These are phyloP conservation scores for Chernovozyma sophiae-reginae DNA, from an alignment of 1,139 yeast species.

Conservation along the genomic window DNA sequence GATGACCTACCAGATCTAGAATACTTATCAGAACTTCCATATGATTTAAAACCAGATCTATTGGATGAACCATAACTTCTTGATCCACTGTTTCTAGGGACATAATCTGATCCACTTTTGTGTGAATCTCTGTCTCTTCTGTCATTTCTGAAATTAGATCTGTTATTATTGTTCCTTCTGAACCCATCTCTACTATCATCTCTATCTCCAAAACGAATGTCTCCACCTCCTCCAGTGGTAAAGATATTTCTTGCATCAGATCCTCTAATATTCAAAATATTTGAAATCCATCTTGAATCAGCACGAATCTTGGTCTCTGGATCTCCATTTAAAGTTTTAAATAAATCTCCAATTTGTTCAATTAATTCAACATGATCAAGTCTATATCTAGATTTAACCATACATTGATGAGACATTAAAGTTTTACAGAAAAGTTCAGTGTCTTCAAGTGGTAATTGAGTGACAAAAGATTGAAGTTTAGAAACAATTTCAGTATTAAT, in stretches of 20 bases:
- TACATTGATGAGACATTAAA: conserved; percentile 3
- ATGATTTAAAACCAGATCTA: background rate
- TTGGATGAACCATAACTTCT: background rate
- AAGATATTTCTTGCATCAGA: conserved; percentile 7
- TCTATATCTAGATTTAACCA: conserved; percentile 4
- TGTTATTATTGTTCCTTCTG: background rate
- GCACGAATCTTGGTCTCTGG: conserved; percentile 5
- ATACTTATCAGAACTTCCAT: background rate
- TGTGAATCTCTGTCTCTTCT: background rate
- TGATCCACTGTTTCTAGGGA: background rate
- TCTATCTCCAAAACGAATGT: conserved; percentile 47
- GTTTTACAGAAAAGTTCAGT: conserved; percentile 2
- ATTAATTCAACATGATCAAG: background rate
- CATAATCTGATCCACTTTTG: no score
- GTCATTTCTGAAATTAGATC: background rate
- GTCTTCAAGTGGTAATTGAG: conserved; percentile 1
- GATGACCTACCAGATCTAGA: background rate
- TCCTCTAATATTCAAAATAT: conserved; percentile 2
- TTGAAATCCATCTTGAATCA: conserved; percentile 7
- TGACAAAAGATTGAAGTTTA: conserved; percentile 15
- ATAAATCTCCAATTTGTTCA: conserved; percentile 3
- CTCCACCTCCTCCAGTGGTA: conserved; percentile 2
- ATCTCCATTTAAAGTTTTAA: conserved; percentile 1
- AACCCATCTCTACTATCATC: background rate
- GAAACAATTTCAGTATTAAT: conserved; percentile 21